phyloP scores from a whole-genome alignment of 345 rosid species.

The Dimocarpus longan region DNA sequence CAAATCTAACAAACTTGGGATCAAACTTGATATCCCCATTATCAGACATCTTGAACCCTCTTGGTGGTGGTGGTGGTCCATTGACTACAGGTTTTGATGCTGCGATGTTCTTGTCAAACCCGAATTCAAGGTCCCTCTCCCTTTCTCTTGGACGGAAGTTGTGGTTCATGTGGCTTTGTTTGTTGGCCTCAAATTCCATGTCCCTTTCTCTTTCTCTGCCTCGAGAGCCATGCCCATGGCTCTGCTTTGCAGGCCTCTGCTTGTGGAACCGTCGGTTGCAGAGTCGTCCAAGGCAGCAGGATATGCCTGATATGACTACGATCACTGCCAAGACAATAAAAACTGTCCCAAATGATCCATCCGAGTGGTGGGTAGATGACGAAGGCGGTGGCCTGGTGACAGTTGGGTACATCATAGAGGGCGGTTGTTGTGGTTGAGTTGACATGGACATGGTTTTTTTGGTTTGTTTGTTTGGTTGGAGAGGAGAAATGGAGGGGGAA shows the following conservation, averaged over 20 bases:
- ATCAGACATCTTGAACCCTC: conserved; percentile 32
- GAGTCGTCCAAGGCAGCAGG: conserved; percentile 62
- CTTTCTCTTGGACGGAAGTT: conserved; percentile 20
- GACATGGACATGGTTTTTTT: conserved; percentile 22
- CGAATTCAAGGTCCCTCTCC: conserved; percentile 25
- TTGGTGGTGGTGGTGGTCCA: conserved; percentile 23
- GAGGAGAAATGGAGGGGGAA: conserved; percentile 4
- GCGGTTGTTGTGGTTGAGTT: conserved; percentile 40
- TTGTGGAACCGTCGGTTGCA: conserved; percentile 37
- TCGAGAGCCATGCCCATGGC: neutral
- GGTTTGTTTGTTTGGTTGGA: neutral
- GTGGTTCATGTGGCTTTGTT: conserved; percentile 13
- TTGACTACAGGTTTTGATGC: conserved; percentile 19
- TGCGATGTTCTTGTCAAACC: conserved; percentile 44
- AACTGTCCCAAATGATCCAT: conserved; percentile 71
- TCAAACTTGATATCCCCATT: conserved; percentile 15
- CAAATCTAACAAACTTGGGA: conserved; percentile 19
- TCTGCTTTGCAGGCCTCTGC: conserved; percentile 21
- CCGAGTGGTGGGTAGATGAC: conserved; percentile 46
- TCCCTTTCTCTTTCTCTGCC: neutral
- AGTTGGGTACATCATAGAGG: conserved; percentile 53
- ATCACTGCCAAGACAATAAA: conserved; percentile 66
- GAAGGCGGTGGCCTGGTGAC: conserved; percentile 39
- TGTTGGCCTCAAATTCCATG: conserved; percentile 43
- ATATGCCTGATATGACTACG: conserved; percentile 49